Base-by-base conservation (phyloP, 116 monocot species). In the Posidonia oceanica region DNA sequence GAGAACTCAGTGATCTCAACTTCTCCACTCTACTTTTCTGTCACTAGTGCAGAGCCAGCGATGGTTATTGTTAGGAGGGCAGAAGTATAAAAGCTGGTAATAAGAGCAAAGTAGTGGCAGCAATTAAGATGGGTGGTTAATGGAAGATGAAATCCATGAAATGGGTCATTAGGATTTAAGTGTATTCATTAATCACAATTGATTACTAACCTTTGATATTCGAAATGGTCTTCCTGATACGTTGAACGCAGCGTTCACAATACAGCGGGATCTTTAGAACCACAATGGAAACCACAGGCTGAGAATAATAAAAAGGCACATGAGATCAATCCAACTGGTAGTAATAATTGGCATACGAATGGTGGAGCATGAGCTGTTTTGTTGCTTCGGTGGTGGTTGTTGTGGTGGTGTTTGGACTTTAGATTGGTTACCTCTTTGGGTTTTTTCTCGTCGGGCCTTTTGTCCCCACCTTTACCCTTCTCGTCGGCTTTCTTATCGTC, bases 251-350 rank as follows among this genome's bases (percentile, higher is more conserved):
- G 6, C 91, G 87, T 2, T 79, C 71, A 63, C 91, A 91, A 62
- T 85, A 81, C 48, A 91, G 75, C 29, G 59, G 69, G n/a, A 87
- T 81, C 73, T 85, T 91, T 40, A 91, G 69, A 36, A 69, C 83
- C 18, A 79, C 88, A 1, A 87, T 87, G 2, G 87, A 75, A 60
- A 21, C 58, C 1, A 37, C 65, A 29, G 52, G 14, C 64, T 37
- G 64, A 40, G 38, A 15, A 20, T 6, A 20, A 58, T 4, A 3
- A 6, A n/a, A 7, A 6, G n/a, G 2, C 58, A n/a, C 58, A 58
- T 17, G 1, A 14, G 16, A 58, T 18, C 13, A 57, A 10, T 58
- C 3, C 2, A 17, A 18, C 16, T 11, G 17, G 16, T 37, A 10
- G 39, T 11, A 64, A 40, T 36, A 60, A 21, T 21, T 18, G 20